Base-by-base conservation (phyloP, 1,284 basidiomycete species). In the Rhodotorula sp. region DNA sequence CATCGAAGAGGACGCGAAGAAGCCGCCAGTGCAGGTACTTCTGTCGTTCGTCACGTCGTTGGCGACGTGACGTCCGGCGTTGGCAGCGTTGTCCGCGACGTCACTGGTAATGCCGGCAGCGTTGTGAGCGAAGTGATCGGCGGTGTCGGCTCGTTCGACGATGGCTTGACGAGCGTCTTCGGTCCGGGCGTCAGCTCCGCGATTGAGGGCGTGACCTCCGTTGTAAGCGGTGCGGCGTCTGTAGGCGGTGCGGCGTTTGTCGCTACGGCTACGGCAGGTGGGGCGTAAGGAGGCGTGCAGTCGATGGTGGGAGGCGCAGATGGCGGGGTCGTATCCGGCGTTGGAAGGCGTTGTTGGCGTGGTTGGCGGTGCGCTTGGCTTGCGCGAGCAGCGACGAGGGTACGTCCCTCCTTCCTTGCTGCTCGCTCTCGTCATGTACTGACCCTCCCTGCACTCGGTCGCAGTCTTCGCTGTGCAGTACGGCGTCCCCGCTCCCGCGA, bases 301-400 rank as follows among this genome's bases (percentile, higher is more conserved):
- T 55, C 34, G 54, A 57, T 34, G 0, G 61, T 29, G 0, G 69
- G 61, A 25, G 65, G 37, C 19, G 32, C 27, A 44, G 36, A 41
- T 46, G 44, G 55, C 34, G 51, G n/a, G 13, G n/a, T 53, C 51
- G 51, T 29, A 21, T 44, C 53, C 7, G 61, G 59, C 3, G 53
- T 67, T 15, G 44, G 41, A 0, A n/a, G 50, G 27, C 15, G 36
- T 32, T 12, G 25, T 53, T 22, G 46, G 61, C 36, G 56, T 61
- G 12, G 46, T 58, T 13, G 66, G 57, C 13, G 55, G 61, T 2
- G 61, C 48, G 1, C 48, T 63, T 15, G 61, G 61, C 29, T 27
- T 68, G 3, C 61, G 66, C 29, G 66, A 63, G 48, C 66, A n/a
- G 66, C 44, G 66, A 67, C 41, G 50, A 54, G 32, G 9, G 60